phyloP scores from a whole-genome alignment of 148 eudicot species.

The Rhododendron vialii region DNA sequence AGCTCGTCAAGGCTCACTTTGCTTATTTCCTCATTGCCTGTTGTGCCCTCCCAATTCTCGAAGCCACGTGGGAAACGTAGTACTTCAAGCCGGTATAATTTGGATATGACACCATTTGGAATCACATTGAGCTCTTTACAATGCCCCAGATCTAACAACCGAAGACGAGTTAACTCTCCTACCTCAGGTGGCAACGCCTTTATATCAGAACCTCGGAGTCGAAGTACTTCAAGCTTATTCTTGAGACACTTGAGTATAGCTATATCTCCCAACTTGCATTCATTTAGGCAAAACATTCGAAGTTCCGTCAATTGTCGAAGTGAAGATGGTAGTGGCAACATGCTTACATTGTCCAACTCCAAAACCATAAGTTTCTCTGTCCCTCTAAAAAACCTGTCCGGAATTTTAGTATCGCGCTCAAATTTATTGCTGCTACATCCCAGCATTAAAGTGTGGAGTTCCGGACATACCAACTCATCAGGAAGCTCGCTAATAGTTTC shows the following conservation, averaged over 20 bases:
- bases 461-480: neutral
- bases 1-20: neutral
- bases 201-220: neutral
- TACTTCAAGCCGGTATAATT: neutral
- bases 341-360: neutral
- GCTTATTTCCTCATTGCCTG: neutral
- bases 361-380: constrained; percentile 9
- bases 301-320: neutral
- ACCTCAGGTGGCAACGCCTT: neutral
- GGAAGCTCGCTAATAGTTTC: neutral
- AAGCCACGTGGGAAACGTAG: neutral
- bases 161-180: neutral
- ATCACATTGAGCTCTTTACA: neutral
- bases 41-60: neutral
- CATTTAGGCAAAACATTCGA: neutral
- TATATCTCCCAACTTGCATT: neutral
- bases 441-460: constrained; percentile 6
- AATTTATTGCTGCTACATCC: neutral
- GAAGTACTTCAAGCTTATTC: constrained; percentile 4
- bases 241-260: neutral
- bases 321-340: neutral
- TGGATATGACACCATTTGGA: neutral
- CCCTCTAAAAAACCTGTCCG: neutral
- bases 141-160: no score
- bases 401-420: neutral